Conservation (phyloP, 805 yeast genomes). For the Metahyphopichia silvanorum region DNA sequence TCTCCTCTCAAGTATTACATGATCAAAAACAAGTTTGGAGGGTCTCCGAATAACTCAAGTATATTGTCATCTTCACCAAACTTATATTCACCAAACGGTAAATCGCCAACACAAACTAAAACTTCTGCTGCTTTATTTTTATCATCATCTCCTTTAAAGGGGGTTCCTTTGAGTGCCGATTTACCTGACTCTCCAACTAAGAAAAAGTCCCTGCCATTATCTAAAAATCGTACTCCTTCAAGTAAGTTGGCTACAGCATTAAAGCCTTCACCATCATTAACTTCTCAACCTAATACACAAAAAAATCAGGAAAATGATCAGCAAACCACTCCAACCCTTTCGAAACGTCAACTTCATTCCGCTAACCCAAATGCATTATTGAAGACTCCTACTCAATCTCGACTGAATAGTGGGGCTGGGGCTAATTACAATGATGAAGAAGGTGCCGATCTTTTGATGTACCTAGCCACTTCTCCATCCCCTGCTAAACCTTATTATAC, state of each 20-base stretch:
- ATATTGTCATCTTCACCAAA: conserved; percentile 23
- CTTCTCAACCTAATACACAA: conserved; percentile 2
- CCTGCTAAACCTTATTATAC: conserved; percentile 47
- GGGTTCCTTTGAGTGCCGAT: conserved; percentile 9
- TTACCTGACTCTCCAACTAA: conserved; percentile 34
- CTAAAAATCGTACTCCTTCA: conserved; percentile 20
- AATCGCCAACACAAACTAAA: conserved; percentile 38
- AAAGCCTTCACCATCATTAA: conserved; percentile 29
- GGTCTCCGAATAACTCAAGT: conserved; percentile 9
- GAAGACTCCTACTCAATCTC: conserved; percentile 37
- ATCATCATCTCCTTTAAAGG: conserved; percentile 33
- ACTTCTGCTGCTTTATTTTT: conserved; percentile 29
- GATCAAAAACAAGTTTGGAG: conserved; percentile 13
- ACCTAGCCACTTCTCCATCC: conserved; percentile 80
- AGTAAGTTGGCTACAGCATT: conserved; percentile 11
- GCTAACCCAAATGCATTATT: conserved; percentile 11
- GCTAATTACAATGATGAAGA: conserved; percentile 43
- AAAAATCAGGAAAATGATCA: conserved; percentile 1
- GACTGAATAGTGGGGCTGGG: conserved; percentile 8
- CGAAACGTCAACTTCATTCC: conserved; percentile 18
- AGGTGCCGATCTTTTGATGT: conserved; percentile 81
- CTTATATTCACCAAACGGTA: conserved; percentile 37
- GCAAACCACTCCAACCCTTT: conserved; percentile 29
- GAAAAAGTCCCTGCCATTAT: conserved; percentile 9
- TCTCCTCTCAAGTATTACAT: conserved; percentile 32